Percentiles rank a stretch among this genome's conserved stretches.
These are phyloP conservation scores for Loxodes magnus DNA, from an alignment of 73 alveolate genomes.

Conservation along the genomic window DNA sequence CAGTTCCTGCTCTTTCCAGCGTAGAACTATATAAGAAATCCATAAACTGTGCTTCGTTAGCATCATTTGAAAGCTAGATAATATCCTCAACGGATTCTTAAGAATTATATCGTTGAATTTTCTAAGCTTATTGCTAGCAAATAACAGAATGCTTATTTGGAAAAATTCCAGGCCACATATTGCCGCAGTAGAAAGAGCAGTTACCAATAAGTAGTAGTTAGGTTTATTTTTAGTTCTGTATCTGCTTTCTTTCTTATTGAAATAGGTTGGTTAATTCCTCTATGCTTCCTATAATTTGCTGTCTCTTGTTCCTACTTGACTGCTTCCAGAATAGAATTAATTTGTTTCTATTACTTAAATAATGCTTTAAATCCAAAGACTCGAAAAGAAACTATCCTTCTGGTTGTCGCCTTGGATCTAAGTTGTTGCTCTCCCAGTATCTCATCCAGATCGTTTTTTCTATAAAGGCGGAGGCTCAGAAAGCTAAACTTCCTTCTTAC, in stretches of 20 bases:
- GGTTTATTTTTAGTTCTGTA: not conserved
- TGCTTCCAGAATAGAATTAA: not conserved
- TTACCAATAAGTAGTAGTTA: not conserved
- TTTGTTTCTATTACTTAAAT: not conserved
- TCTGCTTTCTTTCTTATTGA: not conserved
- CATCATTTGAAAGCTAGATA: not conserved
- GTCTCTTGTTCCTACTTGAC: not conserved
- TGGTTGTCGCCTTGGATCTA: slow-evolving; percentile 5
- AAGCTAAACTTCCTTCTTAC: not conserved
- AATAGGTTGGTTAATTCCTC: not conserved
- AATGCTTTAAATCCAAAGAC: not conserved
- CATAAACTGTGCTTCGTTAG: not conserved
- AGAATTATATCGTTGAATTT: not conserved
- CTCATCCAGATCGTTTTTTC: slow-evolving; percentile 12
- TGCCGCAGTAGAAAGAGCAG: not conserved
- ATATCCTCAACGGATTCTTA: not conserved
- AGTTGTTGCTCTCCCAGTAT: not conserved
- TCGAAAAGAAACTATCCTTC: not conserved
- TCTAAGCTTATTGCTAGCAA: not conserved
- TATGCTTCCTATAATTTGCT: not conserved
- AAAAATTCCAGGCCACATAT: not conserved
- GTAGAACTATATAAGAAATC: slow-evolving; percentile 5
- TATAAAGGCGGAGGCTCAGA: slow-evolving; percentile 7
- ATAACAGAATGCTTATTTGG: not conserved
- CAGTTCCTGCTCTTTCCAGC: slow-evolving; percentile 8